Base-by-base conservation (phyloP, 768 basidiomycete species). In the Heimioporus sp. region DNA sequence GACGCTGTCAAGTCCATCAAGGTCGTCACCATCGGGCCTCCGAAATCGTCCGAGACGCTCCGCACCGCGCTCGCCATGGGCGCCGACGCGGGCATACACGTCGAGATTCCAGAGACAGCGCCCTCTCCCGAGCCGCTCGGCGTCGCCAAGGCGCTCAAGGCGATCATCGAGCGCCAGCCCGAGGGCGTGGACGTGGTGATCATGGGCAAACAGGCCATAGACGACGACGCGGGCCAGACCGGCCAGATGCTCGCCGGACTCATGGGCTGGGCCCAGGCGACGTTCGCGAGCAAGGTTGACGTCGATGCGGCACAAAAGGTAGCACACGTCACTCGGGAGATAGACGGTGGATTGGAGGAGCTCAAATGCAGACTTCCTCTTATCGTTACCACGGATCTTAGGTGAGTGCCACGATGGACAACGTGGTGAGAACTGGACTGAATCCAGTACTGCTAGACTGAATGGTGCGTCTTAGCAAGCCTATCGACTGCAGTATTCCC, bases 41-140 rank as follows among this genome's bases (percentile, higher is more conserved):
- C 95, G 7, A 98, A 98, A 66, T 77, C 92, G 0, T 61, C 81
- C 28, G 97, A 99, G 62, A 92, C 88, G 8, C 83, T 99, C 17
- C 90, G 97, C 49, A 97, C 96, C 2, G 97, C 93, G 0, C 84
- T 99, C 30, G 97, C 97, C 9, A 97, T 98, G 91, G 97, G 97
- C 21, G 96, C 96, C 5, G 96, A 99, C 77, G 74, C 85, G 6
- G 94, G 83, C 42, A 81, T 98, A 56, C 97, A 98, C 72, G 81
- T 98, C 73, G 90, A 94, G 71, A 74, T 86, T 10, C 82, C 87
- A 15, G 93, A 94, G 49, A 71, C 75, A 7, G 76, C 78, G 9
- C 86, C 85, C 0, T 68, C 84, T 0, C 90, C 90, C 0, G 97
- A 99, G 66, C 97, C 97, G 10, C 83, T 99, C 41, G 85, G 87